These are phyloP conservation scores for Sechiopsis laciniata DNA, from an alignment of 306 rosid genomes.

Conservation along the genomic window DNA sequence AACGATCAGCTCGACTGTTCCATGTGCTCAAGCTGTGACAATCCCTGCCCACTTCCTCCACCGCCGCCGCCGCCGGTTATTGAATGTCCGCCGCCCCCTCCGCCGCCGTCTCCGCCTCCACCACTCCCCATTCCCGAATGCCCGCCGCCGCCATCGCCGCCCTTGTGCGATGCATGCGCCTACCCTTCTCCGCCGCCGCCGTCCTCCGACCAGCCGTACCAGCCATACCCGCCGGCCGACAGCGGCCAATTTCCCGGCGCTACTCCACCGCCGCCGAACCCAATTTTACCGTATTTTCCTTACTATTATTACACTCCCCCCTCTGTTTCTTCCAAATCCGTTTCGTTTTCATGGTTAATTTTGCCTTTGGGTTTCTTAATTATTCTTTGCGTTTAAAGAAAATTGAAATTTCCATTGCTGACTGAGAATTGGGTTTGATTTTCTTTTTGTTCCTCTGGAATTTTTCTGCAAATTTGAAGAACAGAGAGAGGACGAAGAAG, in stretches of 20 bases:
- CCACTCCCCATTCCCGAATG: constrained; percentile 13
- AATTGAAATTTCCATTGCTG: background rate
- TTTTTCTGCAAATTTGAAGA: background rate
- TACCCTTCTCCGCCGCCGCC: constrained; percentile 43
- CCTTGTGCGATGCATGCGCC: constrained; percentile 20
- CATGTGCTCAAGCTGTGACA: constrained; percentile 51
- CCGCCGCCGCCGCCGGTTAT: constrained; percentile 34
- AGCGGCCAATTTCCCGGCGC: constrained; percentile 2
- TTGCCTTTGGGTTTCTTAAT: constrained; percentile 9
- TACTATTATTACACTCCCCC: constrained; percentile 13
- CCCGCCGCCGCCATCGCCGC: constrained; percentile 24
- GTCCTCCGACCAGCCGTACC: constrained; percentile 11
- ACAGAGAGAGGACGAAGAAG: background rate
- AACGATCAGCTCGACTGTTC: constrained; percentile 42
- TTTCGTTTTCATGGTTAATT: constrained; percentile 20
- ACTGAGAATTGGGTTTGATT: background rate
- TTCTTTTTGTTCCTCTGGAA: background rate
- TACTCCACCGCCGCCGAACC: constrained; percentile 24
- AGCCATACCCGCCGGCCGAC: constrained; percentile 1
- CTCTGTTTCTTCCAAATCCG: background rate
- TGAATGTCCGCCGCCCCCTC: constrained; percentile 32
- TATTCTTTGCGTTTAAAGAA: constrained; percentile 6
- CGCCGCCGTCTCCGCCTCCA: constrained; percentile 31
- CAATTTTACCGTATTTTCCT: constrained; percentile 21
- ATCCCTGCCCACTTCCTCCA: constrained; percentile 42